Conservation (phyloP, 1,284 basidiomycete species). For the Ustilago cynodontis region DNA sequence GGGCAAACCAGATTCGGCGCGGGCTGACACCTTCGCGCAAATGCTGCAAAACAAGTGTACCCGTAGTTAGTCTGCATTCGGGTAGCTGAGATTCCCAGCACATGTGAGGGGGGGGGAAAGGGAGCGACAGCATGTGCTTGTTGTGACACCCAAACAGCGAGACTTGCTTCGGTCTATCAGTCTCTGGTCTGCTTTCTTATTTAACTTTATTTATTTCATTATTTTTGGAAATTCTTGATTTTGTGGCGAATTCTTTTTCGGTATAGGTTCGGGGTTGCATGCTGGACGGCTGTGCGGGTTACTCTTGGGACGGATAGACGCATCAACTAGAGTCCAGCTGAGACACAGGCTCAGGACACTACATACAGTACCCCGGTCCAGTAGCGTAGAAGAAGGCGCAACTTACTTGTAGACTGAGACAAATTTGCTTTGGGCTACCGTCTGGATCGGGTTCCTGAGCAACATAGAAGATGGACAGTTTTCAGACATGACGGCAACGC, state of each 20-base stretch:
- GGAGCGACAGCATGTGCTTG: not conserved
- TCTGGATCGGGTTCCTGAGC: not conserved
- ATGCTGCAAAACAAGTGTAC: too few species aligned
- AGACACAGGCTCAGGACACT: too few species aligned
- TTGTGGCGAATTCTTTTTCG: not conserved
- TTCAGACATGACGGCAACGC: not conserved
- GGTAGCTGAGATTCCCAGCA: not conserved
- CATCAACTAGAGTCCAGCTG: not conserved
- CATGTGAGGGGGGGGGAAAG: not conserved
- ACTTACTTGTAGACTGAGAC: not conserved
- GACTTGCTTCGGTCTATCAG: too few species aligned
- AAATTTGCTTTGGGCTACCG: not conserved
- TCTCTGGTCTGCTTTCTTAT: not conserved
- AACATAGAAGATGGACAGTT: not conserved
- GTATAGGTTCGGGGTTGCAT: not conserved
- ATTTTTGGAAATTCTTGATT: too few species aligned
- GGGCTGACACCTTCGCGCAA: not conserved
- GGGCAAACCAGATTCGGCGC: not conserved
- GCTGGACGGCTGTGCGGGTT: conserved; percentile 1
- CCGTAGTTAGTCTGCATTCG: not conserved
- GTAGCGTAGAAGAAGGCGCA: conserved; percentile 4
- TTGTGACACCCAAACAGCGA: not conserved
- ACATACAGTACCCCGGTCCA: not conserved
- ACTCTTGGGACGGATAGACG: not conserved
- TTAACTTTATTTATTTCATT: too few species aligned